Evolutionary conservation across 148 eudicot species (phyloP).

Genomic region (Agrostemma githago): DNA sequence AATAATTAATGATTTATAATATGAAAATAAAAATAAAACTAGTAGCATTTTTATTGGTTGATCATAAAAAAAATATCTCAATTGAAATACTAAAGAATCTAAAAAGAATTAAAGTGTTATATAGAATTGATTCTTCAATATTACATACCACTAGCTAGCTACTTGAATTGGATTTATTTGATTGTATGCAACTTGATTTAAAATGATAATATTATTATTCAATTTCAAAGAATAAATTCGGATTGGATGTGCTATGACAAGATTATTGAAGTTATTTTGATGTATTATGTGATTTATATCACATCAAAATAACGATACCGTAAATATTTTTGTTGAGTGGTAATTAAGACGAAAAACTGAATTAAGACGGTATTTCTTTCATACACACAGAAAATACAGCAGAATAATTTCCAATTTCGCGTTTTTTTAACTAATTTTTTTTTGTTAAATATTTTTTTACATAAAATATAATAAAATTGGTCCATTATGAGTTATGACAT

Average conservation of each 20-base stretch:
- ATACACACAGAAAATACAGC: no score
- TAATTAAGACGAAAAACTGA: no score
- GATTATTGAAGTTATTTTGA: slow-evolving; percentile 3
- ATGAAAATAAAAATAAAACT: no score
- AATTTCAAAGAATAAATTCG: slow-evolving; percentile 14
- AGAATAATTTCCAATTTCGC: no score
- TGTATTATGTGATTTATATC: neutral
- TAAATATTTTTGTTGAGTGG: no score
- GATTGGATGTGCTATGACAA: slow-evolving; percentile 12
- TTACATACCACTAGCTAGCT: neutral
- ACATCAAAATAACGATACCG: neutral
- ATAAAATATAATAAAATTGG: no score
- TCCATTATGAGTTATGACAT: no score
- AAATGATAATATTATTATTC: slow-evolving; percentile 18
- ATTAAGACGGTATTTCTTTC: no score
- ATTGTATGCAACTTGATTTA: neutral
- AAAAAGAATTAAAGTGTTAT: neutral
- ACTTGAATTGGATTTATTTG: slow-evolving; percentile 6
- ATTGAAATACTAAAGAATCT: neutral
- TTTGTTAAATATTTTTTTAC: no score
- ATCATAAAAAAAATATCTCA: neutral
- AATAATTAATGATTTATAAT: no score
- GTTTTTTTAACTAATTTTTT: no score
- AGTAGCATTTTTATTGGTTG: neutral
- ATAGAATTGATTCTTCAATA: slow-evolving; percentile 20